Base-by-base conservation (phyloP, 1,284 basidiomycete species). In the Moesziomyces parantarcticus region DNA sequence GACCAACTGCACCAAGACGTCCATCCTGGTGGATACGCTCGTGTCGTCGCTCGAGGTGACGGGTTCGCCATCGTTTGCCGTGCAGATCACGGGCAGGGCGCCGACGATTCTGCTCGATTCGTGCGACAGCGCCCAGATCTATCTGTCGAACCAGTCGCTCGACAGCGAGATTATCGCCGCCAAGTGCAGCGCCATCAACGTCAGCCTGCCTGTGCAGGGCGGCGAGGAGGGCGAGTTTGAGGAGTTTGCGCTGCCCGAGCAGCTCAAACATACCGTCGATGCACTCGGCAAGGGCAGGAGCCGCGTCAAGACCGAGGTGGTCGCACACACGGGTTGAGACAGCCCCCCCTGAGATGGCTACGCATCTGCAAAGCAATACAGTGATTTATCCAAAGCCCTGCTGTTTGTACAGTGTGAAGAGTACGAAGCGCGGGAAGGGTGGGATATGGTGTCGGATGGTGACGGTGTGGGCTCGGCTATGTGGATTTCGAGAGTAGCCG, bases 91-190 rank as follows among this genome's bases (percentile, higher is more conserved):
- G 0, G 96, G 96, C 25, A 85, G 87, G 2, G 91, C 92, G 26
- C 96, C 96, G 2, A 99, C 94, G 59, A 90, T 99, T 69, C 91
- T 96, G 81, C 86, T 99, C 40, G 97, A 99, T 85, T 91, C 91
- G 29, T 96, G 93, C 40, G 97, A 99, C 85, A 92, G 92, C 18
- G 97, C 96, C 10, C 93, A 95, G 84, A 90, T 99, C 72, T 99
- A 93, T 85, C 88, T 99, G 34, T 94, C 93, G 45, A 92, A 92
- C 83, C 89, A 88, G 32, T 92, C 91, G 75, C 87, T 97, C 56
- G 85, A 86, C 47, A 88, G 89, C 3, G 96, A 98, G 86, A 93
- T 99, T 79, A 92, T 94, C 48, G 96, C 95, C 1, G 91, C 93
- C 60, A 98, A 99, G 86, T 97, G 94, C 84, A 94, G 92, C 81